Evolutionary conservation across 108 stramenopile genomes (phyloP).

Genomic region (Skeletonema costatum): DNA sequence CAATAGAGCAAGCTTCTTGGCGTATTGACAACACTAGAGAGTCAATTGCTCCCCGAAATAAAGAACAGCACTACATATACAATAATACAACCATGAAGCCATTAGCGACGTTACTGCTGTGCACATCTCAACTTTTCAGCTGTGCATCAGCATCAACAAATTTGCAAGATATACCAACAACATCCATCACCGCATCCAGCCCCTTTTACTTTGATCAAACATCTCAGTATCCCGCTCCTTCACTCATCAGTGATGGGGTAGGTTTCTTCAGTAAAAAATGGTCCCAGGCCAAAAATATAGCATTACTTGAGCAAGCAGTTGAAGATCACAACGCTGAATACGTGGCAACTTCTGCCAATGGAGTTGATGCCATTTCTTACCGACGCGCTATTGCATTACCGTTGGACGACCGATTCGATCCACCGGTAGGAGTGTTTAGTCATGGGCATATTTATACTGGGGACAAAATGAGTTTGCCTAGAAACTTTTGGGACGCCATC

Average conservation of each 20-base stretch:
- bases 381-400: slow-evolving; percentile 79
- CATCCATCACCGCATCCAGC: background rate
- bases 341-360: slow-evolving; percentile 57
- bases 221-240: slow-evolving; percentile 22
- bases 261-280: slow-evolving; percentile 23
- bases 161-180: background rate
- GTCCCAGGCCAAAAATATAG: slow-evolving; percentile 43
- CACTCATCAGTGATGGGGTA: slow-evolving; percentile 4
- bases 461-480: slow-evolving; percentile 83
- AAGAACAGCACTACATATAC: no score
- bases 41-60: no score
- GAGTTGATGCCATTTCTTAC: slow-evolving; percentile 41
- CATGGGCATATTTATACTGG: slow-evolving; percentile 87
- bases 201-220: slow-evolving; percentile 22
- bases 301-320: slow-evolving; percentile 74
- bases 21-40: no score
- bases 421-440: slow-evolving; percentile 84
- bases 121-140: background rate
- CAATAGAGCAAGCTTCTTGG: background rate
- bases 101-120: background rate
- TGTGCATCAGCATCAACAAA: background rate
- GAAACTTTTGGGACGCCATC: slow-evolving; percentile 77
- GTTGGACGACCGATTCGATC: slow-evolving; percentile 79
- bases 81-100: background rate
- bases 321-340: slow-evolving; percentile 86